Evolutionary conservation across 2,329 filamentous ascomycete genomes (phyloP).

Genomic region (Aspergillus fijiensis): DNA sequence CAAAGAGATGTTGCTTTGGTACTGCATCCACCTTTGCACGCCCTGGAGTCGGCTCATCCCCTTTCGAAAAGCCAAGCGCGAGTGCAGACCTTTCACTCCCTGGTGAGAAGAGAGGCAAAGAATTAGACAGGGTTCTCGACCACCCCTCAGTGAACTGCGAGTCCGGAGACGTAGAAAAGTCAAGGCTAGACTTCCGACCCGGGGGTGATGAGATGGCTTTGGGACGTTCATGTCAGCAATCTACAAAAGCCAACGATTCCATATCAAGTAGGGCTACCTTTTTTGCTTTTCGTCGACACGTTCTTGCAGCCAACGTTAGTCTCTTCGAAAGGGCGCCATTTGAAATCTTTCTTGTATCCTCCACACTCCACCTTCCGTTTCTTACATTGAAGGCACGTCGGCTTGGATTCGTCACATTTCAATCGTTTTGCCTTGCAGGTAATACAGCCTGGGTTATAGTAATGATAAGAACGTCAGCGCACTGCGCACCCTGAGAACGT

Average conservation of each 20-base stretch:
- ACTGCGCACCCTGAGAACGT: slow-evolving; percentile 19
- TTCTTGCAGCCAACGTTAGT: slow-evolving; percentile 50
- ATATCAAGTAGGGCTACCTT: slow-evolving; percentile 33
- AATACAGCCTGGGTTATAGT: slow-evolving; percentile 58
- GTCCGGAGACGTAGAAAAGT: slow-evolving; percentile 2
- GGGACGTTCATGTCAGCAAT: slow-evolving; percentile 1
- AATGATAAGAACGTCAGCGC: slow-evolving; percentile 31
- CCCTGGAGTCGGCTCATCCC: slow-evolving; percentile 1
- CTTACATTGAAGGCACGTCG: slow-evolving; percentile 65
- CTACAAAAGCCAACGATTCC: not conserved
- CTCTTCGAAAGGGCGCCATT: slow-evolving; percentile 71
- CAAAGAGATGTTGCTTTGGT: slow-evolving; percentile 9
- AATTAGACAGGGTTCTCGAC: not conserved
- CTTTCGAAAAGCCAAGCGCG: slow-evolving; percentile 3
- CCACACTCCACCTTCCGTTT: slow-evolving; percentile 65
- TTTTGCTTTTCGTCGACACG: slow-evolving; percentile 45
- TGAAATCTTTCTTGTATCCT: slow-evolving; percentile 73
- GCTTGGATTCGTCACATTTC: slow-evolving; percentile 73
- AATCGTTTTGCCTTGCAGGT: slow-evolving; percentile 72
- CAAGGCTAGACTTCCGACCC: slow-evolving; percentile 6
- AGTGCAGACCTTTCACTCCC: not conserved
- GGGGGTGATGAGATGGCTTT: slow-evolving; percentile 13
- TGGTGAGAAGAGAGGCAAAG: not conserved
- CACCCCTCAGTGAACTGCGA: slow-evolving; percentile 2
- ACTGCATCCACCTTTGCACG: slow-evolving; percentile 3